A percentile compares a stretch with the other conserved stretches of the same genome.
phyloP scores from a whole-genome alignment of 23 red algal species.

The Gracilaria domingensis region DNA sequence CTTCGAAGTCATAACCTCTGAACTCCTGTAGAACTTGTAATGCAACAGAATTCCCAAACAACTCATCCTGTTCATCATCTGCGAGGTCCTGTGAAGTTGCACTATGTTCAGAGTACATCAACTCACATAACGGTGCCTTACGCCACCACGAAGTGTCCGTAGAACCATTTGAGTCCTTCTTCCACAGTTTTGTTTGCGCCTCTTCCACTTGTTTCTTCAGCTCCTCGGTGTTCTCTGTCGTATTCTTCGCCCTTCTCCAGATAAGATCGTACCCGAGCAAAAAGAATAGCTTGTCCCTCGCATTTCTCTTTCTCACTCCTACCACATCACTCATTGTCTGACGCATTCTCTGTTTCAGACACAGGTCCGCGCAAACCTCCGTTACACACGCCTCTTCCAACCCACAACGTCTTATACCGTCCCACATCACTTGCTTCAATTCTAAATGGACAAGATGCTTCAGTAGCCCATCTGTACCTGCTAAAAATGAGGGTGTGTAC shows the following conservation, averaged over 20 bases:
- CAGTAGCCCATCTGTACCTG: background rate
- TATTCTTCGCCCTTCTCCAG: background rate
- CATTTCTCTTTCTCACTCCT: background rate
- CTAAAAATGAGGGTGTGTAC: background rate
- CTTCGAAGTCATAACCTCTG: background rate
- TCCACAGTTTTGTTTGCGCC: background rate
- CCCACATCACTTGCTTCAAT: background rate
- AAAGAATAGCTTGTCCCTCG: slow-evolving; percentile 11
- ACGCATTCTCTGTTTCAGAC: slow-evolving; percentile 14
- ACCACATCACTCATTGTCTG: slow-evolving; percentile 25
- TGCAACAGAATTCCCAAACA: background rate
- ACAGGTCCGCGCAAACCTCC: slow-evolving; percentile 4
- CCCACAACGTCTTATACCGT: background rate
- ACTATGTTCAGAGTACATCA: background rate
- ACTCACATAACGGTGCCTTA: background rate
- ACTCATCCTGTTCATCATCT: background rate
- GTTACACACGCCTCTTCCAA: background rate
- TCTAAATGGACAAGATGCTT: background rate
- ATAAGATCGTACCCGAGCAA: slow-evolving; percentile 18
- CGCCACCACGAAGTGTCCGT: background rate
- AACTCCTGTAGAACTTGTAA: background rate
- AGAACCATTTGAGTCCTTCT: background rate
- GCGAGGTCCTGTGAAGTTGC: background rate
- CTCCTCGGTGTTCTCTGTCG: background rate
- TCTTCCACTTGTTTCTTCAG: slow-evolving; percentile 23